Base-by-base conservation (phyloP, 257 asterid genomes). In the Lavandula angustifolia region DNA sequence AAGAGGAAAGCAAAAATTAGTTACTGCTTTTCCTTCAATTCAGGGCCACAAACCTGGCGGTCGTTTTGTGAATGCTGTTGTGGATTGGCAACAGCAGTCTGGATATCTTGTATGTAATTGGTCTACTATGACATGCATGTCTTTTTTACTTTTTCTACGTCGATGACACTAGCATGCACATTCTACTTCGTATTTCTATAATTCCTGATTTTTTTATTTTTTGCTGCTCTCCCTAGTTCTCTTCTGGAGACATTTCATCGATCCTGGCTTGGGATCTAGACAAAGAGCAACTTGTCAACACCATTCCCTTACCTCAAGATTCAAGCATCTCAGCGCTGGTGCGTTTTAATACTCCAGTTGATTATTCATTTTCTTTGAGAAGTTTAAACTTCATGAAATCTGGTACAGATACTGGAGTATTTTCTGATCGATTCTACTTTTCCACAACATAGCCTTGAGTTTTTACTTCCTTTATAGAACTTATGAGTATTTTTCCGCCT, bases 21-120 rank as follows among this genome's bases (percentile, higher is more conserved):
- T 94, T 63, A 84, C 99, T 73, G 95, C 94, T 50, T 90, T 94
- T 73, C 76, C 94, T 50, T 88, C 99, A 34, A 82, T 88, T 77
- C 99, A 85, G 73, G 96, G 95, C 59, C 96, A 81, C 69, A 82
- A 82, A 78, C 91, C 92, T 72, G 96, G 95, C 54, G 89, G 81
- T 58, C 95, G 87, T 62, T 75, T 89, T 77, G 82, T 83, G 79
- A 90, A 87, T 18, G 95, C 99, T 75, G 96, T 94, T 72, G 96
- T 94, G 53, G 99, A 94, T 81, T 94, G 99, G 99, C 99, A 94
- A 76, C 99, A 94, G 84, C 97, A 86, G 79, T 94, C 99, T 56
- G 95, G 99, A 55, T 83, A 80, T 82, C 84, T 75, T 64, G 84
- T 79, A 75, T 17, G 83, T 46, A 27, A 29, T 54, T 60, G 31